Conservation (phyloP, 2,329 filamentous ascomycete genomes). For the Fragosphaeria purpurea region DNA sequence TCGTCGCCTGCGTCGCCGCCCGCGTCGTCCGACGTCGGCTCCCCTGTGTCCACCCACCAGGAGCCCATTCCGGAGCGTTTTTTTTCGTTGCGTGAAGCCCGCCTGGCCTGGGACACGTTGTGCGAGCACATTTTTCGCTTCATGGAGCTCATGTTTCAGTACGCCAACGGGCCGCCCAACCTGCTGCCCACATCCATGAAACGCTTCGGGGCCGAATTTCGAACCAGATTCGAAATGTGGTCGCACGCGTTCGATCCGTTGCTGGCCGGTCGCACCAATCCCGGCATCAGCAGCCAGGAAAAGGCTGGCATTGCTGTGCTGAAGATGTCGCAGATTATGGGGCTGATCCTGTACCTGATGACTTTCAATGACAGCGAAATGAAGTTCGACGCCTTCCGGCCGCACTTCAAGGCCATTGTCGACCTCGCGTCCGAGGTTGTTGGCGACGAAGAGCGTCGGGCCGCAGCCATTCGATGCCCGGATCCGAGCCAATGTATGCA, state of each 20-base stretch:
- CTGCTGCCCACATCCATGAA: constrained; percentile 39
- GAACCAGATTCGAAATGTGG: constrained; percentile 43
- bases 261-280: constrained; percentile 36
- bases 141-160: constrained; percentile 42
- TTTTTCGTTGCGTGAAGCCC: constrained; percentile 41
- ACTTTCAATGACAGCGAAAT: constrained; percentile 49
- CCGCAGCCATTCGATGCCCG: constrained; percentile 35
- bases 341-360: constrained; percentile 47
- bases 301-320: constrained; percentile 51
- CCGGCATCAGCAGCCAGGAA: constrained; percentile 42
- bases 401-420: constrained; percentile 45
- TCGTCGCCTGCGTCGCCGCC: constrained; percentile 23
- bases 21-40: constrained; percentile 29
- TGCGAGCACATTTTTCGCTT: constrained; percentile 49
- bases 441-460: constrained; percentile 44
- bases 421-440: constrained; percentile 49
- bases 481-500: constrained; percentile 31
- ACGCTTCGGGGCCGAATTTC: constrained; percentile 38
- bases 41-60: constrained; percentile 29
- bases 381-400: constrained; percentile 45
- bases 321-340: constrained; percentile 54
- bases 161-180: constrained; percentile 39
- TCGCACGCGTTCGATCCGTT: constrained; percentile 45
- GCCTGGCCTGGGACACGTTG: constrained; percentile 45
- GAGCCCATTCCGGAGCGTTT: constrained; percentile 36